Base-by-base conservation (phyloP, 768 basidiomycete genomes). In the Termitomyces titanicus region DNA sequence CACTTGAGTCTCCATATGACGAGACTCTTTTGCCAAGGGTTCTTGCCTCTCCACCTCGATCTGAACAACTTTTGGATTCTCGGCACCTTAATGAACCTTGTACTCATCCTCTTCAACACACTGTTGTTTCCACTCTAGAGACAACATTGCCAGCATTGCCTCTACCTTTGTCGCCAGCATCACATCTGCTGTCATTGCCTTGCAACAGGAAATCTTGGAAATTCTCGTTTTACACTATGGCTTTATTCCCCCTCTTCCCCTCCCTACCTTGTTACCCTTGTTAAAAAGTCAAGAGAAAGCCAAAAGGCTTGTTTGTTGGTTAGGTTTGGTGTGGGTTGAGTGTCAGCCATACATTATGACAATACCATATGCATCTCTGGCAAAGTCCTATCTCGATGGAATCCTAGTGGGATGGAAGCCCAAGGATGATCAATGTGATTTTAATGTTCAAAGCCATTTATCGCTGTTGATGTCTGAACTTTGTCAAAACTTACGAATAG, bases 201-300 rank as follows among this genome's bases (percentile, higher is more conserved):
- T 34, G 33, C 27, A 47, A 10, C 42, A 25, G 39, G 43, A 40
- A 27, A 38, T 33, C 13, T 17, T 43, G 0, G 20, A 51, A 10
- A 47, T 57, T 37, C 51, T 29, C 18, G 46, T 7, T 37, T 39
- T 48, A n/a, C 49, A 15, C 42, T 57, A 20, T 11, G 53, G 34
- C 40, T 61, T 44, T 22, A 61, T 7, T 1, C 11, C 11, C 20
- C 40, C 50, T 51, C 20, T 33, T 5, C 22, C 40, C 22, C 29
- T 49, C 15, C 34, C 47, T 44, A 13, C n/a, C 35, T 48, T 20
- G 4, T n/a, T 17, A 17, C 22, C 47, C 17, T 3, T 34, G 20
- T 20, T 18, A 20, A 18, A 12, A 2, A 18, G 3, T 3, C 24
- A 45, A 45, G 27, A 18, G 33, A 35, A 49, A n/a, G 3, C 10